phyloP scores from a whole-genome alignment of 768 basidiomycete species.

The Pleurotus salmoneostramineus region DNA sequence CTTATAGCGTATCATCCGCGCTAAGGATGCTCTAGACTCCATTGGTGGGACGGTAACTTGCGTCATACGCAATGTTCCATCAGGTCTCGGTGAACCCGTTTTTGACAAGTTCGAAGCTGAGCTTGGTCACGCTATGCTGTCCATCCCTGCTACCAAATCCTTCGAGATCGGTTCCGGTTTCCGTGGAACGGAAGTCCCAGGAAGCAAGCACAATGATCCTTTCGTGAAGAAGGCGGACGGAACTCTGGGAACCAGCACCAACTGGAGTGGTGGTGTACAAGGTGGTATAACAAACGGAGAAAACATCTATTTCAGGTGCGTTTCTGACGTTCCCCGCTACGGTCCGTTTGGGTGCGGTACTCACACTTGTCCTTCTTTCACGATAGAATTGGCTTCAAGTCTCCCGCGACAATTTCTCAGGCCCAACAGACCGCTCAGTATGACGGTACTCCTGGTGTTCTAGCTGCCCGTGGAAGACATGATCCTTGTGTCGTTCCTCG shows the following conservation, averaged over 20 bases:
- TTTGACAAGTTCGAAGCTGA: slow-evolving; percentile 98
- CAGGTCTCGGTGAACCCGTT: slow-evolving; percentile 93
- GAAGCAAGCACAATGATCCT: slow-evolving; percentile 89
- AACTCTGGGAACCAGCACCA: slow-evolving; percentile 77
- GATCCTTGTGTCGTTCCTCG: slow-evolving; percentile 98
- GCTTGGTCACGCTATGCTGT: slow-evolving; percentile 97
- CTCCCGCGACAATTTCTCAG: slow-evolving; percentile 96
- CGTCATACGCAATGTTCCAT: slow-evolving; percentile 86
- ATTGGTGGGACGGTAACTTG: slow-evolving; percentile 99
- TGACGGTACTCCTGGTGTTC: slow-evolving; percentile 81
- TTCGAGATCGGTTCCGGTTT: slow-evolving; percentile 99
- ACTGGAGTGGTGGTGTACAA: slow-evolving; percentile 97
- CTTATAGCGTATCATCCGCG: slow-evolving; percentile 87
- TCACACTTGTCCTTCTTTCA: not conserved
- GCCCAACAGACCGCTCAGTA: slow-evolving; percentile 89
- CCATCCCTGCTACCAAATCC: slow-evolving; percentile 96
- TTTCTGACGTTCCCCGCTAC: slow-evolving; percentile 8
- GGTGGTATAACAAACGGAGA: slow-evolving; percentile 98
- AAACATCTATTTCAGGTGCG: slow-evolving; percentile 93
- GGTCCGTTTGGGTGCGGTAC: not conserved
- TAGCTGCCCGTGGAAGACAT: slow-evolving; percentile 92
- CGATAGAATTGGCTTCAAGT: slow-evolving; percentile 90
- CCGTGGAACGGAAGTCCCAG: slow-evolving; percentile 89
- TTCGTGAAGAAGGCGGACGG: slow-evolving; percentile 69
- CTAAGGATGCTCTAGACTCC: slow-evolving; percentile 88